Evolutionary conservation across 2,329 filamentous ascomycete species (phyloP), one percentile per base, ranked within the genome.

Genomic region (Trichoderma gracile): DNA sequence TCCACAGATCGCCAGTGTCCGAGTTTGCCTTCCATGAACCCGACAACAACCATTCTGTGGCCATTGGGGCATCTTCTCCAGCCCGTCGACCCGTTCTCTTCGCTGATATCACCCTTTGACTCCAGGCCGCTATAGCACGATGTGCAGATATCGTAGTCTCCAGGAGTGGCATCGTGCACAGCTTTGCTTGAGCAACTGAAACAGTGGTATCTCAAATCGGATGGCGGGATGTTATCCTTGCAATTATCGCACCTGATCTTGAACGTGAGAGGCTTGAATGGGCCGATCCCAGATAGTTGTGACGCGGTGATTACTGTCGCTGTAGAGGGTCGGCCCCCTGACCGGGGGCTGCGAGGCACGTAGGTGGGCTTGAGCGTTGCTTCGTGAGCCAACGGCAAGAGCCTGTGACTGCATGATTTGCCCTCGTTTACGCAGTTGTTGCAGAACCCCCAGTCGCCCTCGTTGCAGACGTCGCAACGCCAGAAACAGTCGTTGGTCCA

Each of bases 381-480:
- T 50, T 85, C 81, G 69, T 92, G 89, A 0, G 88, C 85, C 50
- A 96, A 80, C 0, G 93, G 92, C 0, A 96, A 80, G 0, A 98
- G 81, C 7, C 90, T 83, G 72, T 98, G 94, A 0, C 88, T 90
- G 76, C 94, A 98, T 66, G 88, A 90, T 66, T 84, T 83, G 17
- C 92, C 93, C 74, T 89, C 87, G 65, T 94, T 93, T 33, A 97
- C 92, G 69, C 94, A 98, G 66, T 83, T 79, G 70, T 93, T 92
- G 77, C 94, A 98, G 74, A 92, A 97, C 0, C 94, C 94, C 93
- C 93, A 98, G 72, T 96, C 93, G 5, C 92, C 94, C 67, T 95
- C 88, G 71, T 97, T 97, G 78, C 94, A 98, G 27, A 83, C 75
- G 65, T 90, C 86, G 75, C 94, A 98, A 67, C 91, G 88, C 94